Percentiles rank a stretch among this genome's conserved stretches.
Evolutionary conservation across 306 rosid genomes (phyloP).

Genomic region (Bauhinia variegata): DNA sequence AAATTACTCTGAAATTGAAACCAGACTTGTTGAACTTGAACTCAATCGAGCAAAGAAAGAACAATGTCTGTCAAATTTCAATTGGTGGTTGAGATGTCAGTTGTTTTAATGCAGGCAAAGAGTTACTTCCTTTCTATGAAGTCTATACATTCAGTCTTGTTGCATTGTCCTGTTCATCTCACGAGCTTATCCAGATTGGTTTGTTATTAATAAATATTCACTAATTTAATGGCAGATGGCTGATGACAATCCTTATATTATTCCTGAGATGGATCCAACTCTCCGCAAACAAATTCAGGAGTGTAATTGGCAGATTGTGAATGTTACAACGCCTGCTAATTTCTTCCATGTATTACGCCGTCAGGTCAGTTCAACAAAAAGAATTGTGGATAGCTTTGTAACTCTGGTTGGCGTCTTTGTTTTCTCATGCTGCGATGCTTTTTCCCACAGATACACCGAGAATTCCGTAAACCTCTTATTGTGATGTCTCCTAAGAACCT

Average conservation of each 20-base stretch:
- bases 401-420: not conserved
- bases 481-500: slow-evolving; percentile 96
- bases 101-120: slow-evolving; percentile 1
- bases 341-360: slow-evolving; percentile 96
- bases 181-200: not conserved
- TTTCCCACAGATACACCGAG: slow-evolving; percentile 75
- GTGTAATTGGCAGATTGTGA: slow-evolving; percentile 97
- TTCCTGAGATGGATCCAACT: slow-evolving; percentile 98
- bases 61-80: too few species aligned
- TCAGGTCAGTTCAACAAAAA: slow-evolving; percentile 63
- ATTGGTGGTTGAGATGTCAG: too few species aligned
- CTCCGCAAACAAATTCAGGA: slow-evolving; percentile 95
- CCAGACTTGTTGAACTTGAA: too few species aligned
- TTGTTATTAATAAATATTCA: slow-evolving; percentile 31
- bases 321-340: slow-evolving; percentile 95
- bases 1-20: too few species aligned
- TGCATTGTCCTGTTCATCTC: not conserved
- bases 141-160: slow-evolving; percentile 1
- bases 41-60: too few species aligned
- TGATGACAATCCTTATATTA: slow-evolving; percentile 86
- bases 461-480: slow-evolving; percentile 91
- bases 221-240: slow-evolving; percentile 77
- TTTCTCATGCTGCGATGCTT: slow-evolving; percentile 30
- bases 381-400: slow-evolving; percentile 11
- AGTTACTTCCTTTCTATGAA: not conserved